Evolutionary conservation across 371 early-diverging fungal species (phyloP).

Genomic region (Coemansia sp.): DNA sequence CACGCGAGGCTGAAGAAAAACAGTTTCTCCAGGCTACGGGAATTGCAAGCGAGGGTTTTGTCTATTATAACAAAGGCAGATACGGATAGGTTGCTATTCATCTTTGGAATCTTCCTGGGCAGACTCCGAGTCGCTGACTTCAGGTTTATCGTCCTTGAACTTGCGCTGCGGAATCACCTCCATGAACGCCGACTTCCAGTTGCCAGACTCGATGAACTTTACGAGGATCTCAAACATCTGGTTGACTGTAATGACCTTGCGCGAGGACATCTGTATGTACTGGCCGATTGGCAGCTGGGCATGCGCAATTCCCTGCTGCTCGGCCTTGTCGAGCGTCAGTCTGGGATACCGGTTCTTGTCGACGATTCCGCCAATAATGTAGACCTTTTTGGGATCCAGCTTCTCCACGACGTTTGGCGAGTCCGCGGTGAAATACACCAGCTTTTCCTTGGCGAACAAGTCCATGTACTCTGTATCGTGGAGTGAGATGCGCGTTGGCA

Average conservation of each 20-base stretch:
- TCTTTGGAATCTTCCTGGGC: no score
- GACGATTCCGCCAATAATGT: constrained; percentile 93
- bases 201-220: constrained; percentile 64
- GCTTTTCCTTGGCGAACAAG: constrained; percentile 53
- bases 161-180: constrained; percentile 85
- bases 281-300: constrained; percentile 87
- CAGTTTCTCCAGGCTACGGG: no score
- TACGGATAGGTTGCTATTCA: no score
- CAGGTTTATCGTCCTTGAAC: constrained; percentile 16
- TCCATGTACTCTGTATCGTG: constrained; percentile 49
- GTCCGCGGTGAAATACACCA: constrained; percentile 91
- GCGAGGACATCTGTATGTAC: constrained; percentile 71
- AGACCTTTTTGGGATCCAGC: constrained; percentile 72
- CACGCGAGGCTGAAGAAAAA: no score
- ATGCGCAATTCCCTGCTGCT: constrained; percentile 68
- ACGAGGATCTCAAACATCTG: constrained; percentile 87
- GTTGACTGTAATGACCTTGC: constrained; percentile 90
- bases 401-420: constrained; percentile 65
- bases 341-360: constrained; percentile 88
- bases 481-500: constrained; percentile 31
- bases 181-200: constrained; percentile 81
- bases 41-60: no score
- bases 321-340: constrained; percentile 78
- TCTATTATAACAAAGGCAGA: no score
- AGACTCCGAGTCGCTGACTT: no score